These are phyloP conservation scores for Sporothrix inflata DNA, from an alignment of 2,329 filamentous ascomycete genomes.

Conservation along the genomic window DNA sequence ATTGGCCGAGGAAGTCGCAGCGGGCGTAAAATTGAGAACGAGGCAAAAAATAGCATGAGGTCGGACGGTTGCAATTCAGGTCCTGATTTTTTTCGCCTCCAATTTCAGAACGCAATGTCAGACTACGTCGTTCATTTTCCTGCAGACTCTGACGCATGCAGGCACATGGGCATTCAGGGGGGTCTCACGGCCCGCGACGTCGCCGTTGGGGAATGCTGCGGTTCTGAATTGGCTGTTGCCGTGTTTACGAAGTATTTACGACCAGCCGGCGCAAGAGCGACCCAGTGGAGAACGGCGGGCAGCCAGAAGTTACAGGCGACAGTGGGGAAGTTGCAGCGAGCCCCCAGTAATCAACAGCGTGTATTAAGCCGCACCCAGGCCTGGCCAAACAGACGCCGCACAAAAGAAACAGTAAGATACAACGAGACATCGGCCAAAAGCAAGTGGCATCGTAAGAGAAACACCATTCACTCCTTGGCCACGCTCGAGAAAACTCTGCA, in stretches of 20 bases:
- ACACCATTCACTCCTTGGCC: neutral
- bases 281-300: constrained; percentile 15
- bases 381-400: constrained; percentile 10
- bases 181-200: neutral
- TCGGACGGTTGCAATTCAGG: neutral
- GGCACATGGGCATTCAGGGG: constrained; percentile 13
- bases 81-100: neutral
- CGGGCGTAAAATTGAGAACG: constrained; percentile 14
- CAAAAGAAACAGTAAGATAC: neutral
- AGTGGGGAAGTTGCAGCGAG: constrained; percentile 6
- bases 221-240: neutral
- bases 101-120: neutral
- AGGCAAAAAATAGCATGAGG: neutral
- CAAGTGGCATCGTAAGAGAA: neutral
- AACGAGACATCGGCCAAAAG: neutral
- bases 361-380: neutral
- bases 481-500: neutral
- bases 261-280: constrained; percentile 21
- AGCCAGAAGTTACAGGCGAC: neutral
- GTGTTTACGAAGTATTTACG: constrained; percentile 33
- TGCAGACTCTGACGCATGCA: constrained; percentile 3
- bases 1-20: constrained; percentile 26
- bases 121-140: neutral
- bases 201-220: constrained; percentile 6
- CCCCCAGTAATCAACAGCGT: neutral